phyloP scores from a whole-genome alignment of 768 basidiomycete genomes.

The Leccinellum albellum region DNA sequence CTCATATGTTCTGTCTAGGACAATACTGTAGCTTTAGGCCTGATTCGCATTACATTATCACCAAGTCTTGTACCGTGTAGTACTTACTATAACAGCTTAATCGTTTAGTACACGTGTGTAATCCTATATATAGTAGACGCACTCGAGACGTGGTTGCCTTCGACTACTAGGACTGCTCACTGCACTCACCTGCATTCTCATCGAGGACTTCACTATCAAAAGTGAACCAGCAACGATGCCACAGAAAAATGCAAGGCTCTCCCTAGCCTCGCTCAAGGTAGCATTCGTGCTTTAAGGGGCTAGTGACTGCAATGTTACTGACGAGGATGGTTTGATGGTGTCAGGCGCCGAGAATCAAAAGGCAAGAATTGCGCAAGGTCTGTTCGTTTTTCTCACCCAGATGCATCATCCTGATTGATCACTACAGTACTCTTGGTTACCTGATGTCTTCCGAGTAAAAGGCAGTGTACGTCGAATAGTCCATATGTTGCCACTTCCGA shows the following conservation, averaged over 20 bases:
- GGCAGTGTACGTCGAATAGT: slow-evolving; percentile 58
- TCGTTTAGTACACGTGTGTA: slow-evolving; percentile 4
- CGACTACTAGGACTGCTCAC: not conserved
- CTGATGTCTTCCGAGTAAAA: slow-evolving; percentile 80
- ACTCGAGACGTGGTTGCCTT: not conserved
- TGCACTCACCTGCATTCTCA: not conserved
- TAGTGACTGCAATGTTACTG: not conserved
- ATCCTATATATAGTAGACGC: not conserved
- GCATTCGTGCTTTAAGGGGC: not conserved
- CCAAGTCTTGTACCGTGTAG: not conserved
- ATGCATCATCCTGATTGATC: not conserved
- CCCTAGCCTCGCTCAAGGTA: slow-evolving; percentile 28
- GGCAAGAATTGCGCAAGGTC: slow-evolving; percentile 53
- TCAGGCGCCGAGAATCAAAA: slow-evolving; percentile 44
- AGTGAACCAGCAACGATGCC: slow-evolving; percentile 19
- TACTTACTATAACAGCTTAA: not conserved
- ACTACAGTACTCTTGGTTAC: slow-evolving; percentile 79
- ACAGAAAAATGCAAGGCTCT: slow-evolving; percentile 8
- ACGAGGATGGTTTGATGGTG: not conserved
- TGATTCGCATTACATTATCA: not conserved
- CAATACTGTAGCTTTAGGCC: not conserved
- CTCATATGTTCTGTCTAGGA: slow-evolving; percentile 7
- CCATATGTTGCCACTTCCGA: not conserved
- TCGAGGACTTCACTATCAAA: not conserved
- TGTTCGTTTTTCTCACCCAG: not conserved